Conservation (phyloP, 148 eudicot species). For the Rhododendron williamsianum region DNA sequence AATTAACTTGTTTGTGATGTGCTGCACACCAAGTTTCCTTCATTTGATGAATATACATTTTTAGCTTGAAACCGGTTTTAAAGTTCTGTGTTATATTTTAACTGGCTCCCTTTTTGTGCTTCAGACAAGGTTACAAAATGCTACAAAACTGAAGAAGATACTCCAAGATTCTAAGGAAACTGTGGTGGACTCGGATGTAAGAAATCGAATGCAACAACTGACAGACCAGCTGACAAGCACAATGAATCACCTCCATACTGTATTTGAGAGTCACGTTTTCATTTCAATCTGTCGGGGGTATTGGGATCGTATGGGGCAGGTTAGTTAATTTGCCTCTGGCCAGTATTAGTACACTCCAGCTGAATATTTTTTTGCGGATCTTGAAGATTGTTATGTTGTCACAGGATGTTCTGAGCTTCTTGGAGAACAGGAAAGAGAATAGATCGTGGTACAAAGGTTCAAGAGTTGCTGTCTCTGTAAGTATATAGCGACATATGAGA, state of each 20-base stretch:
- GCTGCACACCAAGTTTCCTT: not conserved
- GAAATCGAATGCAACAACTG: conserved; percentile 60
- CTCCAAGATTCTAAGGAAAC: conserved; percentile 62
- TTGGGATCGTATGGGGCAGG: conserved; percentile 86
- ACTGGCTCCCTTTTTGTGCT: not conserved
- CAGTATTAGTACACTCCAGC: not conserved
- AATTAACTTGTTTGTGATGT: not conserved
- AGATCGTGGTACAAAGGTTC: conserved; percentile 61
- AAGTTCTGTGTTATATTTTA: not conserved
- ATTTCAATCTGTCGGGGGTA: conserved; percentile 51
- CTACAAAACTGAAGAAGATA: conserved; percentile 66
- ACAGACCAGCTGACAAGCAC: conserved; percentile 45
- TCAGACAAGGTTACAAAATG: conserved; percentile 46
- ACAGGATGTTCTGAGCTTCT: conserved; percentile 58
- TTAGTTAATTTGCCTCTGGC: not conserved
- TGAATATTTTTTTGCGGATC: not conserved
- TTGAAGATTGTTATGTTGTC: not conserved
- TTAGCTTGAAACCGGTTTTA: not conserved
- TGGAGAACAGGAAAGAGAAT: conserved; percentile 71
- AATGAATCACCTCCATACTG: conserved; percentile 48
- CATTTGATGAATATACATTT: not conserved
- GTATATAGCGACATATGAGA: conserved; percentile 8
- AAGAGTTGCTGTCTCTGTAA: conserved; percentile 68
- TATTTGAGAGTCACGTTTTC: conserved; percentile 52
- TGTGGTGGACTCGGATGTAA: conserved; percentile 49